Evolutionary conservation across 1,284 basidiomycete genomes (phyloP), one percentile per base, ranked within the genome.

Genomic region (Malassezia dermatis): DNA sequence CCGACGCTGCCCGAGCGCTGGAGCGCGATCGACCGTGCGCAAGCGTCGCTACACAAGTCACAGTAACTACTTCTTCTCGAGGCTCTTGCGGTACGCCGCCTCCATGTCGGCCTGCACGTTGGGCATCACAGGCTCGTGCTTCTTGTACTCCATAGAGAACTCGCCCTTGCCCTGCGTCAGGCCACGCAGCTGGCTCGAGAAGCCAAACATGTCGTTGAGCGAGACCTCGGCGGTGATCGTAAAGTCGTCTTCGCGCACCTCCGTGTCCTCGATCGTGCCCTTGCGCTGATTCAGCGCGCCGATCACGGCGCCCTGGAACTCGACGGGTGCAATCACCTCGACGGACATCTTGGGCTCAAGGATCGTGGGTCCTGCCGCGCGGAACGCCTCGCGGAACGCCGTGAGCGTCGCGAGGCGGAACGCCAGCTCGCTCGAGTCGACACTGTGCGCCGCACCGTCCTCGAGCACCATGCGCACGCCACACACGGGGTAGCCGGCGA

Each of bases 181-280:
- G 5, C 93, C 93, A 58, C 94, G 83, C 48, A 98, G 61, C 54
- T 68, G 67, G 40, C 66, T 68, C 39, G 66, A 69, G 53, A 71
- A 98, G 28, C 93, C 93, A 75, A 98, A 98, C 94, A 99, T 98
- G 72, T 98, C 93, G 76, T 93, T 96, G 75, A 98, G 77, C 8
- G 88, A 85, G 13, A 98, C 91, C 74, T 96, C 93, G 26, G 89
- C 89, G 21, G 82, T 81, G 53, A 86, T 82, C 2, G 88, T 90
- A 72, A 98, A 96, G 78, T 99, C 93, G 71, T 98, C 94, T 66
- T 95, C 91, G 40, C 91, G 83, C 31, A 95, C 85, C 77, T 98
- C 94, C 61, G 88, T 94, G 71, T 96, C 93, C 47, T 93, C 80
- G 67, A 99, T 95, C 6, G 88, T 91, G 2, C 94, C 94, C 58